phyloP scores from a whole-genome alignment of 768 basidiomycete species.

The Pholiota molesta region DNA sequence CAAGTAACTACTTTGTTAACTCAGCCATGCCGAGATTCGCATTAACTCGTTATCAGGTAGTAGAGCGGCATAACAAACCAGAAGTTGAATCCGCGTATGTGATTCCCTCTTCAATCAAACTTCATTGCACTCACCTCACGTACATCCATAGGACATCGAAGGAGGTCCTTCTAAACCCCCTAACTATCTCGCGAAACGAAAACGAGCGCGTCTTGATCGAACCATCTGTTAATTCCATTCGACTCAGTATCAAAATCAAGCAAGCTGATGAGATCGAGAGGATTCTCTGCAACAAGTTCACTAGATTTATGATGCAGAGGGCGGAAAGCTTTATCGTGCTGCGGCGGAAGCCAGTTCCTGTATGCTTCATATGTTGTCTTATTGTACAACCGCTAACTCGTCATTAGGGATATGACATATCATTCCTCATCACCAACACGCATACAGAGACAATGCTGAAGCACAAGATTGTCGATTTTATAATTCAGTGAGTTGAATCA shows the following conservation, averaged over 20 bases:
- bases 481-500: conserved; percentile 78
- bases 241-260: conserved; percentile 97
- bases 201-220: conserved; percentile 97
- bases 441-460: conserved; percentile 99
- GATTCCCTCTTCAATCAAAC: neutral
- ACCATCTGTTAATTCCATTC: conserved; percentile 95
- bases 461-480: conserved; percentile 99
- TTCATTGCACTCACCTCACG: neutral
- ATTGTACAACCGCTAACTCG: neutral
- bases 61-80: conserved; percentile 96
- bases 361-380: conserved; percentile 36
- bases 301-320: conserved; percentile 98
- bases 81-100: conserved; percentile 88
- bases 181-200: conserved; percentile 95
- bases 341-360: conserved; percentile 90
- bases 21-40: conserved; percentile 16
- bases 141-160: conserved; percentile 69
- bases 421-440: conserved; percentile 96
- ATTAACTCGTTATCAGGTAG: conserved; percentile 59
- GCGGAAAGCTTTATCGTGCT: conserved; percentile 98
- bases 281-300: conserved; percentile 97
- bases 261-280: conserved; percentile 99
- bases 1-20: conserved; percentile 59
- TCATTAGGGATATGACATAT: conserved; percentile 93
- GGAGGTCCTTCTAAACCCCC: conserved; percentile 92